A percentile compares a stretch with the other conserved stretches of the same genome.
phyloP scores from a whole-genome alignment of 2,329 filamentous ascomycete species.

The Lachnellula occidentalis region DNA sequence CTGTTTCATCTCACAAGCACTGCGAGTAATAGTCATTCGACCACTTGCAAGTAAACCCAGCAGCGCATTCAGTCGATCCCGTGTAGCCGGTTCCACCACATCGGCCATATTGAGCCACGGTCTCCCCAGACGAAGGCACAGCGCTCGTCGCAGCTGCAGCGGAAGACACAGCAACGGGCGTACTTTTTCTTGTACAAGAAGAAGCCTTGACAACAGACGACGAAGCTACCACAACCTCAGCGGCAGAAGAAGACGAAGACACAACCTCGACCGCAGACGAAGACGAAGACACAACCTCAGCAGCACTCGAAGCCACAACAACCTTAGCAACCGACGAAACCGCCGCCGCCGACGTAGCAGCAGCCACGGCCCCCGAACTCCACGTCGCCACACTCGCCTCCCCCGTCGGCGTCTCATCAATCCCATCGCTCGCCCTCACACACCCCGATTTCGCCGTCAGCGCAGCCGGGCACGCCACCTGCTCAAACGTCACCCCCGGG shows the following conservation, averaged over 20 bases:
- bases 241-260: no score
- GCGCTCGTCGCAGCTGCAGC: neutral
- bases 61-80: slow-evolving; percentile 7
- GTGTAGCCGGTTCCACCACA: slow-evolving; percentile 9
- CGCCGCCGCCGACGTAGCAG: neutral
- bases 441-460: slow-evolving; percentile 41
- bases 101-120: slow-evolving; percentile 8
- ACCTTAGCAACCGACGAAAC: no score
- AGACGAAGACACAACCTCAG: no score
- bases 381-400: slow-evolving; percentile 2
- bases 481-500: slow-evolving; percentile 39
- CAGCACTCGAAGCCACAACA: no score
- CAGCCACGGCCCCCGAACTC: neutral
- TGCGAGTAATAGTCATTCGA: slow-evolving; percentile 7
- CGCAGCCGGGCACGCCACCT: slow-evolving; percentile 43
- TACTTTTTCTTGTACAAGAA: no score
- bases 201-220: no score
- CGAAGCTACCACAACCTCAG: no score
- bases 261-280: no score
- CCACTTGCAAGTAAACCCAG: slow-evolving; percentile 1
- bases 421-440: slow-evolving; percentile 28
- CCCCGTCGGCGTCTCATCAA: slow-evolving; percentile 35
- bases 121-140: slow-evolving; percentile 7
- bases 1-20: slow-evolving; percentile 1
- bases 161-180: no score